These are phyloP conservation scores for Macrotyloma uniflorum DNA, from an alignment of 306 rosid species.

Conservation along the genomic window DNA sequence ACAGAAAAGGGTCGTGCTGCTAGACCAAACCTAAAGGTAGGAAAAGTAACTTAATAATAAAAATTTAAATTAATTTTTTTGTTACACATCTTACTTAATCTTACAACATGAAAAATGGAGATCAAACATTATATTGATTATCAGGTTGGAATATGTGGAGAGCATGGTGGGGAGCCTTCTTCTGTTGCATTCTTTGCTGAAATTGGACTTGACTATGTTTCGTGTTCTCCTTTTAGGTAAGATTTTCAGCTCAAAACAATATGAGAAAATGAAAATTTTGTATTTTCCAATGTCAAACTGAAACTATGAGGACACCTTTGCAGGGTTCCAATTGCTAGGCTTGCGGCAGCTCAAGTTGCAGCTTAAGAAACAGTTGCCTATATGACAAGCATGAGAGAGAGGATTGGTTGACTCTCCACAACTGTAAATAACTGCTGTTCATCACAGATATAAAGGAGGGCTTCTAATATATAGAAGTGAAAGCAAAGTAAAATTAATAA, in stretches of 20 bases:
- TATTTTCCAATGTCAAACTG: slow-evolving; percentile 15
- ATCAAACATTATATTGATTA: slow-evolving; percentile 10
- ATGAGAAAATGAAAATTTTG: slow-evolving; percentile 4
- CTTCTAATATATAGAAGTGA: slow-evolving; percentile 35
- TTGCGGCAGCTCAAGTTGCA: slow-evolving; percentile 95
- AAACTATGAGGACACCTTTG: slow-evolving; percentile 13
- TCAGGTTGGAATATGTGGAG: slow-evolving; percentile 98
- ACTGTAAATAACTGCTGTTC: slow-evolving; percentile 37
- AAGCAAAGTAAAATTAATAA: slow-evolving; percentile 4
- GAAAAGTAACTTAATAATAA: not conserved
- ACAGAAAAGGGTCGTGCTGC: slow-evolving; percentile 90
- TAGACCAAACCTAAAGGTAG: slow-evolving; percentile 81
- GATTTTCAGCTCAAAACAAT: not conserved
- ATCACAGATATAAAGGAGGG: slow-evolving; percentile 19
- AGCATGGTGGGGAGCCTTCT: slow-evolving; percentile 99
- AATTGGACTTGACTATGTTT: slow-evolving; percentile 96
- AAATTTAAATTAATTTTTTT: not conserved
- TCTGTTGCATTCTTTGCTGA: slow-evolving; percentile 92
- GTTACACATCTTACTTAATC: not conserved
- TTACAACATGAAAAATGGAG: not conserved
- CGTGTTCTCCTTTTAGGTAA: slow-evolving; percentile 97
- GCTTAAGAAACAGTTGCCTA: slow-evolving; percentile 27
- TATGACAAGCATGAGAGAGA: slow-evolving; percentile 8
- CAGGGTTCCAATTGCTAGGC: slow-evolving; percentile 99
- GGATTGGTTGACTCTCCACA: slow-evolving; percentile 15